Base-by-base conservation (phyloP, 306 rosid genomes). In the Comarum palustre region DNA sequence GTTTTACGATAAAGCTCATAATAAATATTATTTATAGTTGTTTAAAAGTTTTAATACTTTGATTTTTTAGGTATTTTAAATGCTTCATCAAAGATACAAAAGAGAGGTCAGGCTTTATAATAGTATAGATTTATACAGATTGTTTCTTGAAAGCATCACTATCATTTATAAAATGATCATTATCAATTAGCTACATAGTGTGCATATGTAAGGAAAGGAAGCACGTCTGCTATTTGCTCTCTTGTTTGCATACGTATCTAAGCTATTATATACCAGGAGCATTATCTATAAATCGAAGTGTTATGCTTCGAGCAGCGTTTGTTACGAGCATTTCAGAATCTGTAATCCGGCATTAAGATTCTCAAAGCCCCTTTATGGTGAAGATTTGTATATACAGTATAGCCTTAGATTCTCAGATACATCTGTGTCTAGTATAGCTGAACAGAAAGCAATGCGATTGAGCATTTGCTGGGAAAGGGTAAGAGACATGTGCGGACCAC, bases 101-200 rank as follows among this genome's bases (percentile, higher is more conserved):
- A 31, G 34, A 31, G 34, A 31, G 34, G 34, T 31, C 34, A 1
- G 34, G 34, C 34, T 31, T 31, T 31, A 31, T 31, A 31, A 31
- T 31, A 31, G 34, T 31, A 31, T 31, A 31, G 34, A 14, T 60
- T 5, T 22, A 24, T 7, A 41, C 54, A 25, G 1, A 9, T 57
- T 14, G 25, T 57, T 71, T 55, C 66, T 39, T 38, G 54, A 39
- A 39, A 54, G 54, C 75, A 55, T 71, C 41, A 9, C 22, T 57
- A 41, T 72, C 67, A 10, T 72, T 10, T 72, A 42, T 57, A 25
- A 72, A 39, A 25, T 10, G 11, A 55, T 25, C 4, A 25, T 12
- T 24, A 3, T 57, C 63, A 14, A 7, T 55, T 39, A 38, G 12
- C 6, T 55, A 14, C 16, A 16, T 24, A 13, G 25, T 52, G 22